Evolutionary conservation across 495 filamentous ascomycete genomes (phyloP), one percentile per base, ranked within the genome.

Genomic region (Tuber melanosporum): DNA sequence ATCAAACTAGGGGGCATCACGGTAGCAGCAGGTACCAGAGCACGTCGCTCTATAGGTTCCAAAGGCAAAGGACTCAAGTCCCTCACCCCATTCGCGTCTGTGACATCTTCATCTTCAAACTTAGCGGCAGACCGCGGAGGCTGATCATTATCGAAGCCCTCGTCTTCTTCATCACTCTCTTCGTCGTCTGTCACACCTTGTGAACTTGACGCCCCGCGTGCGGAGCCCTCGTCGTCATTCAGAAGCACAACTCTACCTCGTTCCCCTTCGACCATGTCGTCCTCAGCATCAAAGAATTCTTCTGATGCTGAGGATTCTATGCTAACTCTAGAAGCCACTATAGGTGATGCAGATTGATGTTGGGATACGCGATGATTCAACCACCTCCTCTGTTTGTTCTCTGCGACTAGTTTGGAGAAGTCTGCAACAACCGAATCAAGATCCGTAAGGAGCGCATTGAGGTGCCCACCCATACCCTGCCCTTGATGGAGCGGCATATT

Each of bases 241-340:
- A 98, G 92, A 71, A 90, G 90, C 80, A 97, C 86, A 2, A 98
- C 86, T 75, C 91, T 91, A 66, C 91, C 90, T n/a, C 85, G 84
- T 42, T 88, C 87, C 46, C 82, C 90, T 12, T 91, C 93, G 70
- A 72, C 72, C 62, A 83, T 52, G 14, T 75, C 81, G 62, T 91
- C 93, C 73, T 90, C 89, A 2, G 95, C 95, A 82, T 99, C 95
- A 78, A 97, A 99, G 85, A 97, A 99, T 82, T 99, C 96, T 45
- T 95, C 92, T 2, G 90, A 89, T 12, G 91, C 89, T 72, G 91
- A 88, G 14, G 93, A 94, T 80, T 98, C 95, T 52, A 94, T 88
- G 84, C 94, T 97, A 74, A 86, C 86, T 75, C 95, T 90, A 15
- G 92, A 89, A 47, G 75, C 74, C 41, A 44, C 70, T 71, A 79